Evolutionary conservation across 1,284 basidiomycete species (phyloP), one percentile per base, ranked within the genome.

Genomic region (Ustilago shanxiensis): DNA sequence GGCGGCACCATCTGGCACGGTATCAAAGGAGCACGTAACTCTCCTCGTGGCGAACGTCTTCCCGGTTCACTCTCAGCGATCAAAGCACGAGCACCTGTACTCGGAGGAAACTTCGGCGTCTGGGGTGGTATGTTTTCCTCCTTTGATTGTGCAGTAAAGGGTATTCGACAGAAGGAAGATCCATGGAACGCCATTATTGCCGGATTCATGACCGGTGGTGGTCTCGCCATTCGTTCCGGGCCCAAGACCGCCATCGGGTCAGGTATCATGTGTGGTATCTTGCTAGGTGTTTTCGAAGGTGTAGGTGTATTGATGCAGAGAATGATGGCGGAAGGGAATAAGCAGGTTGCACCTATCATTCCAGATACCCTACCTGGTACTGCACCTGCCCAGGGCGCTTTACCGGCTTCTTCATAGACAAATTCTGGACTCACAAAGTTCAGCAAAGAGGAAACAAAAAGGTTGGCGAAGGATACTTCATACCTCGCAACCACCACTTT

Each of bases 161-260:
- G 95, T 11, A 93, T 84, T 20, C 69, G 97, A 85, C 96, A 99
- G 89, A 99, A 99, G 87, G 97, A 99, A 88, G 97, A 99, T 87
- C 93, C 95, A 58, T 99, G 95, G 95, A 99, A 99, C 87, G 95
- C 95, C 47, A 98, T 99, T 85, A 93, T 97, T 64, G 95, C 96
- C 52, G 96, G 97, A 49, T 99, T 99, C 89, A 90, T 97, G 90
- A 98, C 96, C 29, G 97, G 97, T 87, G 96, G 96, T 65, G 96
- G 93, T 86, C 88, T 99, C 59, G 97, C 97, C 60, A 91, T 94
- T 72, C 91, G 96, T 88, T 93, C 93, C 88, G 96, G 96, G 22
- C 96, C 95, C 24, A 92, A 91, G 88, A 92, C 93, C 37, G 95
- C 95, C 18, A 88, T 98, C 52, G 92, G 93, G 16, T 94, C 93